A percentile compares a stretch with the other conserved stretches of the same genome.
These are phyloP conservation scores for Endotrypanum monterogeii DNA, from an alignment of 208 protist genomes.

Conservation along the genomic window DNA sequence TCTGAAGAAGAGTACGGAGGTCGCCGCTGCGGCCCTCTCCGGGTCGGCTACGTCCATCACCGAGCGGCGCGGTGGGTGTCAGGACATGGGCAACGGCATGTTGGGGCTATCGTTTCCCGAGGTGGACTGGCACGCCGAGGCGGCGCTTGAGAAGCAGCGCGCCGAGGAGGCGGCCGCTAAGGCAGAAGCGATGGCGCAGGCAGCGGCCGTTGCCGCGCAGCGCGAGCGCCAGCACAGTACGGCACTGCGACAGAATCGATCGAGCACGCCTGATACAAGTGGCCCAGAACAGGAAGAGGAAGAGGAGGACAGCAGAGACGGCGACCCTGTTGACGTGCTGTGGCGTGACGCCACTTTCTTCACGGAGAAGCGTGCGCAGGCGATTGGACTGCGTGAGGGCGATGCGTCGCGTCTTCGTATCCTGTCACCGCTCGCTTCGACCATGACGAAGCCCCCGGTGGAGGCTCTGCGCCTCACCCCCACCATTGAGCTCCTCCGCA, in stretches of 20 bases:
- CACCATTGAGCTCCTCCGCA: slow-evolving; percentile 56
- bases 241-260: too few relatives aligned
- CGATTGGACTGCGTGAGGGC: slow-evolving; percentile 39
- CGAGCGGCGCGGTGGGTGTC: slow-evolving; percentile 39
- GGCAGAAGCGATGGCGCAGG: slow-evolving; percentile 11
- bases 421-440: slow-evolving; percentile 19
- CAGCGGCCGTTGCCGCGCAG: slow-evolving; percentile 5
- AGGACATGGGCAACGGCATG: slow-evolving; percentile 69
- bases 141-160: slow-evolving; percentile 16
- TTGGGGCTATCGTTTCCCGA: slow-evolving; percentile 74
- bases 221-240: slow-evolving; percentile 2
- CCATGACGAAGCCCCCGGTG: background rate
- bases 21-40: background rate
- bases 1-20: background rate
- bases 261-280: background rate
- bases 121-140: slow-evolving; percentile 50
- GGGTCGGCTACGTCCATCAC: background rate
- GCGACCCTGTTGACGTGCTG: slow-evolving; percentile 43
- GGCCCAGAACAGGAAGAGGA: background rate
- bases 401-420: slow-evolving; percentile 42
- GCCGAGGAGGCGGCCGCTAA: slow-evolving; percentile 12
- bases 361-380: slow-evolving; percentile 10
- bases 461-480: slow-evolving; percentile 54
- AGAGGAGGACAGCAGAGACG: background rate
- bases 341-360: slow-evolving; percentile 32